Evolutionary conservation across 768 basidiomycete species (phyloP).

Genomic region (Tulasnella sp.): DNA sequence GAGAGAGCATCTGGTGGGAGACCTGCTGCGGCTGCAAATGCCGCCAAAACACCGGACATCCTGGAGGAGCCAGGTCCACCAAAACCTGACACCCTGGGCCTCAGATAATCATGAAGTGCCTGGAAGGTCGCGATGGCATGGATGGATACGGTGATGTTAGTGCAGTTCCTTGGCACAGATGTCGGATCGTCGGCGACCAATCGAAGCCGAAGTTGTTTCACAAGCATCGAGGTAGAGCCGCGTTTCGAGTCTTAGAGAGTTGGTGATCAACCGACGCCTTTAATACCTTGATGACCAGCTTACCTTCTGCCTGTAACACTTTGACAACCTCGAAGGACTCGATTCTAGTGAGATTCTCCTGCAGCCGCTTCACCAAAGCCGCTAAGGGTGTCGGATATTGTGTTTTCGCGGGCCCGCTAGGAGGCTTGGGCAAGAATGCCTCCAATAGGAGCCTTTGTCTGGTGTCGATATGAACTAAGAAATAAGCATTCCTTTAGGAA

Average conservation of each 20-base stretch:
- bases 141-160: constrained; percentile 87
- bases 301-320: constrained; percentile 77
- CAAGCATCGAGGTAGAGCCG: constrained; percentile 81
- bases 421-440: constrained; percentile 49
- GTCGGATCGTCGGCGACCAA: constrained; percentile 81
- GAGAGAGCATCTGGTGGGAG: constrained; percentile 37
- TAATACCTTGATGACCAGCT: constrained; percentile 20
- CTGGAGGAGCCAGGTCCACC: constrained; percentile 27
- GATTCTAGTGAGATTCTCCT: constrained; percentile 89
- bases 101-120: constrained; percentile 89
- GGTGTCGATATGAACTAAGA: constrained; percentile 44
- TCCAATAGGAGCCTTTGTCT: constrained; percentile 73
- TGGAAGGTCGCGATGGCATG: constrained; percentile 98
- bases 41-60: constrained; percentile 82
- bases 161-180: constrained; percentile 66
- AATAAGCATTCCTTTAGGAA: constrained; percentile 11
- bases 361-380: constrained; percentile 84
- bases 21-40: constrained; percentile 59
- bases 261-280: background rate
- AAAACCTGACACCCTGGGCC: constrained; percentile 67
- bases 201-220: constrained; percentile 79
- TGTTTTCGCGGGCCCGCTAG: constrained; percentile 29
- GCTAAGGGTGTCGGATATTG: constrained; percentile 47
- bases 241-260: constrained; percentile 61
- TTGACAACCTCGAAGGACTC: constrained; percentile 93